Evolutionary conservation across 2,329 filamentous ascomycete genomes (phyloP), one percentile per base, ranked within the genome.

Genomic region (Trichoderma hamatum): DNA sequence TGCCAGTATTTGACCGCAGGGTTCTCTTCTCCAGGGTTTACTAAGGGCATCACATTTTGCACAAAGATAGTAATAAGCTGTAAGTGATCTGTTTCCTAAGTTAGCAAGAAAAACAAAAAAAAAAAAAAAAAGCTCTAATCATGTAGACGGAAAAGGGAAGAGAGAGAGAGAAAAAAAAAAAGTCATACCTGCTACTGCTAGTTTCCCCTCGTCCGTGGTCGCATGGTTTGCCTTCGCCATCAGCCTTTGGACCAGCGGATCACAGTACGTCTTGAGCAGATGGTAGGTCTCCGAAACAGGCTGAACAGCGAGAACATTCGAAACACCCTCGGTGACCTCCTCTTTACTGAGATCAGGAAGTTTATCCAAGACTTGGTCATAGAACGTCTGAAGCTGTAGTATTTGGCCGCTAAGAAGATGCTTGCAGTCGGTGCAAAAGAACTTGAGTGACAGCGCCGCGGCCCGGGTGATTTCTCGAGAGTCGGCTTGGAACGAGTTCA

Each of bases 1-100:
- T 95, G 89, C 86, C 96, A 98, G 82, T 99, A 99, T 80, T 94
- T 94, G 69, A 99, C 94, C 0, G 93, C 94, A 5, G 95, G 95
- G 76, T 98, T 94, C 70, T 93, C 90, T 72, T 93, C 85, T 63
- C 86, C 86, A 10, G 87, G 86, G 28, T 88, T 87, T 52, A 95
- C 87, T 66, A 92, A 90, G 0, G 96, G 96, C 67, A 91, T 89
- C 13, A 90, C 88, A 65, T 84, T 83, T 78, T 97, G 91, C 55
- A 96, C 88, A 77, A 98, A 97, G 70, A 94, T 91, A 4, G 95
- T 97, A 73, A 99, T 89, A 67, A 99, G 85, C 75, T 97, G 94
- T 56, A 99, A 84, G 76, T 96, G 93, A 80, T 99, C 95, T 89
- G 73, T 34, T 7, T 39, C 30, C n/a, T 4, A 34, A 16, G 75